These are phyloP conservation scores for Malus hybrid DNA, from an alignment of 331 rosid genomes.

Conservation along the genomic window DNA sequence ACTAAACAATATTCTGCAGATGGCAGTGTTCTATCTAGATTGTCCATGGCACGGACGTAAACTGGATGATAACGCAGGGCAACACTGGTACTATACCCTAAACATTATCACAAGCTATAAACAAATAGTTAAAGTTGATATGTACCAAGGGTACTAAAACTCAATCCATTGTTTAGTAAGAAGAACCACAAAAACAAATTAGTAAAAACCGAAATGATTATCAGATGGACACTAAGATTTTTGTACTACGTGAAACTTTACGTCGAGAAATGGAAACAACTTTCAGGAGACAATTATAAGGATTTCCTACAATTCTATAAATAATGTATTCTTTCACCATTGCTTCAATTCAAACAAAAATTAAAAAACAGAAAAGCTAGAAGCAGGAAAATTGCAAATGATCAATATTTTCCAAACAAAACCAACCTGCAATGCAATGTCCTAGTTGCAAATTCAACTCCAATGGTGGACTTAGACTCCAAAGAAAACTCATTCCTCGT, in stretches of 20 bases:
- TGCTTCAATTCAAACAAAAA: neutral
- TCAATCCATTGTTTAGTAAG: neutral
- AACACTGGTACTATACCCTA: too few species aligned
- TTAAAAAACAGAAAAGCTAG: neutral
- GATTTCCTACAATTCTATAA: neutral
- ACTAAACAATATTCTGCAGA: too few species aligned
- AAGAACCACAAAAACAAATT: neutral
- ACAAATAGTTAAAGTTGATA: too few species aligned
- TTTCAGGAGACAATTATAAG: neutral
- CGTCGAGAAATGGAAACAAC: neutral
- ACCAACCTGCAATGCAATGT: slow-evolving; percentile 52
- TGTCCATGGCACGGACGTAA: too few species aligned
- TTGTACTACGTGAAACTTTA: neutral
- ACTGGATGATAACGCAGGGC: too few species aligned
- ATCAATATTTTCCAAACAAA: neutral
- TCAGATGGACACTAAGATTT: neutral
- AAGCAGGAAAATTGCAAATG: neutral
- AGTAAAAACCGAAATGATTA: neutral
- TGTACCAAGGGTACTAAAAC: neutral
- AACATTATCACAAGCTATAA: too few species aligned
- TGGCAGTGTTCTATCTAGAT: too few species aligned
- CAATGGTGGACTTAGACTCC: slow-evolving; percentile 47
- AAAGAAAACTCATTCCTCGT: slow-evolving; percentile 84
- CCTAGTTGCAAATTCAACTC: too few species aligned
- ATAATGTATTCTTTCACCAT: neutral